These are phyloP conservation scores for Boletellus ananiceps DNA, from an alignment of 768 basidiomycete genomes.

Conservation along the genomic window DNA sequence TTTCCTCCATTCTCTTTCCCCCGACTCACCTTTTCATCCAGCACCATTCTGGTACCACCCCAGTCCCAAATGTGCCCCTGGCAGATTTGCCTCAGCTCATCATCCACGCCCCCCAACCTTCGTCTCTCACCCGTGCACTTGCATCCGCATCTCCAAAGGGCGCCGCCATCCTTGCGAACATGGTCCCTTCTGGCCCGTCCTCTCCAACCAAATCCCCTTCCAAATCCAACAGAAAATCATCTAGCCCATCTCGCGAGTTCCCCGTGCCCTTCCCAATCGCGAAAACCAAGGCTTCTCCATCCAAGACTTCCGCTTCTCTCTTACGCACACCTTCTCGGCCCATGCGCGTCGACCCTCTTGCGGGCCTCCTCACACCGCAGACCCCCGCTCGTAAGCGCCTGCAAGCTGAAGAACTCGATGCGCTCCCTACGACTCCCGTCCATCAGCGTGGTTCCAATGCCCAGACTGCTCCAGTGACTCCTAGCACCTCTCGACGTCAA, in stretches of 20 bases:
- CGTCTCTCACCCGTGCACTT: slow-evolving; percentile 64
- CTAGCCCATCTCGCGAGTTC: slow-evolving; percentile 9
- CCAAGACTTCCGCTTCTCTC: slow-evolving; percentile 47
- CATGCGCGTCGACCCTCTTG: slow-evolving; percentile 30
- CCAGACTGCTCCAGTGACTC: slow-evolving; percentile 59
- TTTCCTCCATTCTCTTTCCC: background rate
- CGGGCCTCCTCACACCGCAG: slow-evolving; percentile 35
- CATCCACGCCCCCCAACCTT: slow-evolving; percentile 45
- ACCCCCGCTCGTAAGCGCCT: slow-evolving; percentile 43
- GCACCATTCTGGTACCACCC: slow-evolving; percentile 43
- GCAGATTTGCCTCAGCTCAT: slow-evolving; percentile 62
- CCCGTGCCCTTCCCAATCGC: slow-evolving; percentile 45
- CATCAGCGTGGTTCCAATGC: slow-evolving; percentile 56
- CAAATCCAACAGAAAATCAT: slow-evolving; percentile 32
- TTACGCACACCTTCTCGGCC: slow-evolving; percentile 64
- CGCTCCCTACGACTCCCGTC: slow-evolving; percentile 61
- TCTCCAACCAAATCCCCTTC: slow-evolving; percentile 40
- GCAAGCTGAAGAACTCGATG: slow-evolving; percentile 34
- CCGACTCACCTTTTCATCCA: slow-evolving; percentile 28
- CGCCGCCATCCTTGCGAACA: slow-evolving; percentile 29
- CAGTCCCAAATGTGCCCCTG: slow-evolving; percentile 57
- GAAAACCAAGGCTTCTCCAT: slow-evolving; percentile 38
- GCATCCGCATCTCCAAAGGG: slow-evolving; percentile 73
- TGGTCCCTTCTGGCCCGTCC: slow-evolving; percentile 27
- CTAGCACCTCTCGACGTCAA: slow-evolving; percentile 68